Base-by-base conservation (phyloP, 2,329 filamentous ascomycete species). In the Sclerotinia nivalis region DNA sequence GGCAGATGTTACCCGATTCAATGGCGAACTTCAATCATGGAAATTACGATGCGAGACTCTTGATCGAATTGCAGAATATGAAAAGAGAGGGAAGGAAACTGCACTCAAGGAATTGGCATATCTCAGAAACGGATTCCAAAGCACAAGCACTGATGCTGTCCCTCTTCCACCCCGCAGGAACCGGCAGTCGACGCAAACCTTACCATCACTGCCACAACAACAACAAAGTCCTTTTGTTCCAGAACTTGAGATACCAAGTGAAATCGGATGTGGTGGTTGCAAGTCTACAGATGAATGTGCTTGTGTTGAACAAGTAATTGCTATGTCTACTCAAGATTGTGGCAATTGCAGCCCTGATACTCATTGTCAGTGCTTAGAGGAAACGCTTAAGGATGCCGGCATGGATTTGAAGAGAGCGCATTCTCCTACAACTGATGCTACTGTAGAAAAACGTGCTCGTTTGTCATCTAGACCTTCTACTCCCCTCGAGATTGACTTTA, bases 401-500 rank as follows among this genome's bases (percentile, higher is more conserved):
- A 31, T 56, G 13, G 70, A 71, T 10, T 71, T 76, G n/a, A 79
- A 79, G 72, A 74, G 78, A 67, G 73, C 77, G 60, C 74, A 75
- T 58, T 78, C 77, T n/a, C 76, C 77, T 40, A 65, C 70, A 25
- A 59, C 66, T 12, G 70, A 74, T 45, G 58, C 71, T 22, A 62
- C 69, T 28, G 28, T 81, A 2, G 86, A 87, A 72, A 91, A 91
- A 78, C 85, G 87, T 47, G 83, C 83, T 55, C 85, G 85, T 28
- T 79, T 84, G 4, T 83, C 86, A 3, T 83, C 86, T 69, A 79
- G 82, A 66, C 81, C 81, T 34, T 75, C 73, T 37, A 75, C 75
- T 7, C 81, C 84, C 68, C 85, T 88, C 73, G 92, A 93, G 80
- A 90, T 90, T 59, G 91, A 94, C 78, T 93, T 93, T 74, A 93